Percentiles rank a stretch among this genome's conserved stretches.
These are phyloP conservation scores for Trichophyton simii DNA, from an alignment of 2,329 filamentous ascomycete genomes.

Conservation along the genomic window DNA sequence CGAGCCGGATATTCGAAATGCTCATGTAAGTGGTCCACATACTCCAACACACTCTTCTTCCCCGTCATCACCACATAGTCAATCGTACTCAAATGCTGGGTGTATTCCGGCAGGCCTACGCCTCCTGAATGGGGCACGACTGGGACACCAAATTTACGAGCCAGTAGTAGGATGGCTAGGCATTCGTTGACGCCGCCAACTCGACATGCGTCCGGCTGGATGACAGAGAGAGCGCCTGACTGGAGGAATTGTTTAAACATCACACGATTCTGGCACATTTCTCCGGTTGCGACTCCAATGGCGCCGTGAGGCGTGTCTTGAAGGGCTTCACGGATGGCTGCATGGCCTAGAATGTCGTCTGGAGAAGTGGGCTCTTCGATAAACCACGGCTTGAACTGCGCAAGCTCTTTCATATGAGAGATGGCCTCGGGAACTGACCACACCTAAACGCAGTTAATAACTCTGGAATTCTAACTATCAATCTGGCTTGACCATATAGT, in stretches of 20 bases:
- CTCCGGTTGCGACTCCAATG: constrained; percentile 79
- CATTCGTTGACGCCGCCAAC: constrained; percentile 87
- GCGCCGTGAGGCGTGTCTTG: constrained; percentile 40
- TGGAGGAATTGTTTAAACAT: constrained; percentile 86
- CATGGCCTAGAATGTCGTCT: constrained; percentile 81
- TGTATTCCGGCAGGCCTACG: constrained; percentile 86
- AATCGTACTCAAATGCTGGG: constrained; percentile 81
- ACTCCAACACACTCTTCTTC: constrained; percentile 72
- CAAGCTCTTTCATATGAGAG: constrained; percentile 69
- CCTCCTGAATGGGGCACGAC: constrained; percentile 83
- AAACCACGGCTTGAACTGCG: constrained; percentile 72
- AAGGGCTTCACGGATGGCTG: constrained; percentile 68
- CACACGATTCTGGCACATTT: constrained; percentile 92
- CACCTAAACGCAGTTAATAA: constrained; percentile 32
- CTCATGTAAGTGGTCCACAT: constrained; percentile 86
- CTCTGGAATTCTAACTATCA: no score
- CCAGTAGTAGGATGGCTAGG: constrained; percentile 76
- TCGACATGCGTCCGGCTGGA: constrained; percentile 82
- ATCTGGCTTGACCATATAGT: no score
- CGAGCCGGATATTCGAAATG: constrained; percentile 74
- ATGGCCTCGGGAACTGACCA: constrained; percentile 88
- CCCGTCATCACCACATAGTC: constrained; percentile 82
- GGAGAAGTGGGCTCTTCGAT: constrained; percentile 89
- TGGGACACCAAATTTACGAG: constrained; percentile 54
- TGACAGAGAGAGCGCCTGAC: constrained; percentile 69